phyloP scores from a whole-genome alignment of 2,329 filamentous ascomycete species.

The Aspergillus floridensis region DNA sequence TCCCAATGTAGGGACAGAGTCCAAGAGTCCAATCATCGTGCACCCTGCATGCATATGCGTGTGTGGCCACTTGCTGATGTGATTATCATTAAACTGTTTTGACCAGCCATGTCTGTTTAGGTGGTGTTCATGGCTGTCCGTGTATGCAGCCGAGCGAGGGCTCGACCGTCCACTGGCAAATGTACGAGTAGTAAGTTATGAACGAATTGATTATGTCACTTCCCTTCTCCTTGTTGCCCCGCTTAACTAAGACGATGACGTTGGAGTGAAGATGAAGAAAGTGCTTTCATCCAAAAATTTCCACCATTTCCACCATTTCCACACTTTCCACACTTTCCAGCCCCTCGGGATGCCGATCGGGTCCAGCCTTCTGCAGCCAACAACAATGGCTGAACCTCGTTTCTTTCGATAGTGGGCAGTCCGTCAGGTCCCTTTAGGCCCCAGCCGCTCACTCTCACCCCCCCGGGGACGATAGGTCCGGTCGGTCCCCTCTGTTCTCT shows the following conservation, averaged over 20 bases:
- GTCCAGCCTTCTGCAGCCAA: slow-evolving; percentile 1
- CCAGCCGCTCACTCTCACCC: background rate
- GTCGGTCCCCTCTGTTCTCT: too few relatives aligned
- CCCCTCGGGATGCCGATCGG: slow-evolving; percentile 3
- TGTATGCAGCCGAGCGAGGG: background rate
- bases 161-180: background rate
- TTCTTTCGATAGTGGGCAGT: background rate
- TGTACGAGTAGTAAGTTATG: background rate
- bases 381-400: background rate
- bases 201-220: background rate
- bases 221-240: background rate
- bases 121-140: background rate
- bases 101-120: background rate
- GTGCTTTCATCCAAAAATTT: too few relatives aligned
- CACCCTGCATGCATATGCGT: background rate
- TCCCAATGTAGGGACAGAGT: too few relatives aligned
- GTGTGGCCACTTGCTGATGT: background rate
- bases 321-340: background rate
- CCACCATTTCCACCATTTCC: background rate
- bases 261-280: background rate
- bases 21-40: background rate
- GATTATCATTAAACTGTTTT: background rate
- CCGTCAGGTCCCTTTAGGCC: background rate
- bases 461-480: background rate
- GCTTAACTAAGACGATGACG: background rate